phyloP scores from a whole-genome alignment of 768 basidiomycete species.

The Kwoniella dendrophila region DNA sequence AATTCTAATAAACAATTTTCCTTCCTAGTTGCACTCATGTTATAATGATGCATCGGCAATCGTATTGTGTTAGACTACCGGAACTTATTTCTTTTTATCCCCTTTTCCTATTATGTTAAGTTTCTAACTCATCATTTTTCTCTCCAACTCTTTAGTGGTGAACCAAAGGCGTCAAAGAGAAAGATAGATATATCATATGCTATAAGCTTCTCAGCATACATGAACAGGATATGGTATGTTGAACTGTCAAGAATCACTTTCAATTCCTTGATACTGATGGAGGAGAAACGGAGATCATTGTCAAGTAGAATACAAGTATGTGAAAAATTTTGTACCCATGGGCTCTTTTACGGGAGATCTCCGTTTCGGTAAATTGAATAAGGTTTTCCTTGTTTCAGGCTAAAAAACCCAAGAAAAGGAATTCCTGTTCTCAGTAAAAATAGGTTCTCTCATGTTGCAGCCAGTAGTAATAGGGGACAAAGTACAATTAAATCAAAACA shows the following conservation, averaged over 20 bases:
- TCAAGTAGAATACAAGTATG: neutral
- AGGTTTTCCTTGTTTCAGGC: neutral
- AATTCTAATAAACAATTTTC: too few relatives aligned
- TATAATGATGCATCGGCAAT: neutral
- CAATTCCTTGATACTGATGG: neutral
- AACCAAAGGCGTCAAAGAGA: neutral
- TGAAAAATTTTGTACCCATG: neutral
- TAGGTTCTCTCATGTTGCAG: too few relatives aligned
- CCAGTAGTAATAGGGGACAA: too few relatives aligned
- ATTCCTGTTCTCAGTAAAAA: neutral
- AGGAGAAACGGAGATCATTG: neutral
- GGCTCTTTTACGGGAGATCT: neutral
- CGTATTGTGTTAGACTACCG: neutral
- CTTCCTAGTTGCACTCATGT: too few relatives aligned
- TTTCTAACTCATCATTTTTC: too few relatives aligned
- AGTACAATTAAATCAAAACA: too few relatives aligned
- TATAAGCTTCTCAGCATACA: too few relatives aligned
- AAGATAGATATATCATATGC: too few relatives aligned
- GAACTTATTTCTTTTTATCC: neutral
- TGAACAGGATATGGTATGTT: too few relatives aligned
- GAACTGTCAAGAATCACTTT: too few relatives aligned
- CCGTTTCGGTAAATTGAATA: slow-evolving; percentile 2
- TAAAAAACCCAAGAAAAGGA: too few relatives aligned
- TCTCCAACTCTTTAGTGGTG: too few relatives aligned
- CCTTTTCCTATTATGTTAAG: neutral